Evolutionary conservation across 139 green algal genomes (phyloP), one percentile per base, ranked within the genome.

Genomic region (Closterium sp.): DNA sequence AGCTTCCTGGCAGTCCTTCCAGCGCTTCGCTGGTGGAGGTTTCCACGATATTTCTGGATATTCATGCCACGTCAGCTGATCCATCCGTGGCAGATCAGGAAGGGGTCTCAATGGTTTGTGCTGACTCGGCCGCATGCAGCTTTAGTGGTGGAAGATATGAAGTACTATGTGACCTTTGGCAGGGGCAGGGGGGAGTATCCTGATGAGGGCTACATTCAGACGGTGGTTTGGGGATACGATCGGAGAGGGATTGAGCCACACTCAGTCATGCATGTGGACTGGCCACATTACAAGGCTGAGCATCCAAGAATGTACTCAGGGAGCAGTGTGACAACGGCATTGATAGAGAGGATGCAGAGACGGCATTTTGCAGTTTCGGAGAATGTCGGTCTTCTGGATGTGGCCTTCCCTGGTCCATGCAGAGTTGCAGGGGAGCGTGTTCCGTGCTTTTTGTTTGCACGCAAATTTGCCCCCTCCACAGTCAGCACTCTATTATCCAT

Each of bases 181-280:
- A 33, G 30, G 83, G 30, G 30, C 30, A 33, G 30, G 21, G 83
- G 30, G 30, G 83, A 32, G 16, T 34, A 34, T 33, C 83, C 83
- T 33, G 83, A 86, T 33, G 83, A 86, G 83, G 30, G 83, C 28
- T 86, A 86, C 83, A 86, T 86, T 34, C 83, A 86, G 83, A 86
- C 83, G 21, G 8, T 86, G n/a, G 83, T 86, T 6, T 33, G 30
- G 30, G 30, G n/a, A 33, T 33, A 34, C 25, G 83, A 86, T 33
- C 83, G 30, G 21, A 34, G 30, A 33, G 83, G 83, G 21, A 33
- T 86, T 21, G 83, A 86, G 21, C n/a, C n/a, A 19, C 83, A 33
- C 83, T 86, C 83, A 19, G 83, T 86, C 28, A 33, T 86, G n/a
- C 30, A 34, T 86, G 83, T 86, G 83, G 83, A 86, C 16, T 86